These are phyloP conservation scores for Pythium folliculosum DNA, from an alignment of 352 stramenopile genomes.

Conservation along the genomic window DNA sequence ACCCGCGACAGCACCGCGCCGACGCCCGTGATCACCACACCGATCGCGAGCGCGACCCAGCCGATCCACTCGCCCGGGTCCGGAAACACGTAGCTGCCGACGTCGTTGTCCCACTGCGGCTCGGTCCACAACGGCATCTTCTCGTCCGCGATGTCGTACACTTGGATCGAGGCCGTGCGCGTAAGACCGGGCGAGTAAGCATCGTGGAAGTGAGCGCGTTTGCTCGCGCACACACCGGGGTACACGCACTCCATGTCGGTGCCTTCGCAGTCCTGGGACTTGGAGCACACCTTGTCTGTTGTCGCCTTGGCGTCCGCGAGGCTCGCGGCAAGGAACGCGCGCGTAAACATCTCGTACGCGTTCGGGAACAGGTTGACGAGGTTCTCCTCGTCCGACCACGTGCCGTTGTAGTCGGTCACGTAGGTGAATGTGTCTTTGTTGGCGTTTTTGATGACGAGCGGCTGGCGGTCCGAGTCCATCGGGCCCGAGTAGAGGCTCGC, in stretches of 20 bases:
- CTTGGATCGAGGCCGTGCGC: constrained; percentile 45
- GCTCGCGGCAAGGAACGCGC: constrained; percentile 62
- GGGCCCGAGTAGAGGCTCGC: constrained; percentile 62
- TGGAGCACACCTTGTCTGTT: constrained; percentile 46
- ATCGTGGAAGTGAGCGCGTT: constrained; percentile 77
- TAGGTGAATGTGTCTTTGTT: constrained; percentile 36
- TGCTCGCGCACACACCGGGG: constrained; percentile 61
- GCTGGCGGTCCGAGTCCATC: constrained; percentile 48
- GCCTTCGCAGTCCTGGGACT: constrained; percentile 58
- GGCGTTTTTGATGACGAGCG: constrained; percentile 41
- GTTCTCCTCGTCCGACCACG: constrained; percentile 58
- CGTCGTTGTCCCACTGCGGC: constrained; percentile 62
- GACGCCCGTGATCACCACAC: constrained; percentile 45
- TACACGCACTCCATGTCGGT: constrained; percentile 76
- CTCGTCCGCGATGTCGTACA: constrained; percentile 69
- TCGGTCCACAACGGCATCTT: constrained; percentile 78
- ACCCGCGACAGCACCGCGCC: constrained; percentile 45
- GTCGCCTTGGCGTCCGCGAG: constrained; percentile 37
- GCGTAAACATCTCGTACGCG: constrained; percentile 79
- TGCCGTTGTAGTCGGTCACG: constrained; percentile 51
- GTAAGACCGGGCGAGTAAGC: constrained; percentile 65
- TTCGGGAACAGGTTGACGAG: constrained; percentile 75
- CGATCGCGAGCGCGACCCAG: constrained; percentile 65
- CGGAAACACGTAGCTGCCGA: constrained; percentile 81
- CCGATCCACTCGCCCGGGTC: constrained; percentile 73